These are phyloP conservation scores for Hypomontagnella monticulosa DNA, from an alignment of 495 filamentous ascomycete species.

Conservation along the genomic window DNA sequence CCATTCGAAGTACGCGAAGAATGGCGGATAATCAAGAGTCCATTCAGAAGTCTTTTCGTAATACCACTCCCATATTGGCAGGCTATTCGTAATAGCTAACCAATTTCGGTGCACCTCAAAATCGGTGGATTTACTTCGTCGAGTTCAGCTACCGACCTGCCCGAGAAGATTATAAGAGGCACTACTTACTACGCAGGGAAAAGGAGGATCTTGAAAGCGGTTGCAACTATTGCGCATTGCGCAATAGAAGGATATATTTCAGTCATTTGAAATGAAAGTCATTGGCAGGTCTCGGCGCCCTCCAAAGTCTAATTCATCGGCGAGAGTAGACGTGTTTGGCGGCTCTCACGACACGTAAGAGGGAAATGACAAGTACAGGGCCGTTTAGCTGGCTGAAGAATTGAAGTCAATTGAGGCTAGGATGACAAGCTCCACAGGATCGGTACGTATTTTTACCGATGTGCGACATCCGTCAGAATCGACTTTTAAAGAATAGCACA, in stretches of 20 bases:
- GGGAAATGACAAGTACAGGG: conserved; percentile 12
- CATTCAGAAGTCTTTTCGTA: conserved; percentile 97
- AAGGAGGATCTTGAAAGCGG: conserved; percentile 91
- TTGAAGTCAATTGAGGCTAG: conserved; percentile 47
- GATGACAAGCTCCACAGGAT: conserved; percentile 33
- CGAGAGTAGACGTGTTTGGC: neutral
- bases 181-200: conserved; percentile 96
- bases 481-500: neutral
- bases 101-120: conserved; percentile 99
- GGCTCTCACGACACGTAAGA: neutral
- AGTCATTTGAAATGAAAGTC: conserved; percentile 66
- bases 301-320: conserved; percentile 1
- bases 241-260: conserved; percentile 83
- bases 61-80: conserved; percentile 92
- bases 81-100: conserved; percentile 91
- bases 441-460: conserved; percentile 42
- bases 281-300: conserved; percentile 12
- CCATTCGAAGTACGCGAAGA: conserved; percentile 98
- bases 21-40: conserved; percentile 98
- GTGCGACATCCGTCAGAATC: conserved; percentile 37
- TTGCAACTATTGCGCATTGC: conserved; percentile 87
- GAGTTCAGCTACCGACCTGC: conserved; percentile 22
- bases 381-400: conserved; percentile 31
- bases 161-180: neutral
- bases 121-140: conserved; percentile 91